Evolutionary conservation across 2,329 filamentous ascomycete species (phyloP).

Genomic region (Onygena corvina): DNA sequence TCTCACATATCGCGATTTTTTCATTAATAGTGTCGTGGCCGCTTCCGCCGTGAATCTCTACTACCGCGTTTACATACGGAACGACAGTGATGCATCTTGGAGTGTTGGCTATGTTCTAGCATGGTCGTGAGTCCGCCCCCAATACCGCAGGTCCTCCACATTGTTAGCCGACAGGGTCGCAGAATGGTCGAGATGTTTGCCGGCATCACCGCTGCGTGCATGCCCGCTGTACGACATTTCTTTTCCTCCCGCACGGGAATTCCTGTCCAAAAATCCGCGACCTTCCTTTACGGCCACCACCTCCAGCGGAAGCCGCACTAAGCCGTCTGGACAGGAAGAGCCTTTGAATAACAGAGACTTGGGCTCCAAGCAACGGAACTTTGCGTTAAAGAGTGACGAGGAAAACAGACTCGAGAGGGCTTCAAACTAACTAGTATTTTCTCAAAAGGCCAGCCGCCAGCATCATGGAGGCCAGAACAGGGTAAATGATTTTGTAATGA

Average conservation of each 20-base stretch:
- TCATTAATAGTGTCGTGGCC: slow-evolving; percentile 2
- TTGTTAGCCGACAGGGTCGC: not conserved
- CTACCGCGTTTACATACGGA: not conserved
- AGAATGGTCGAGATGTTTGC: slow-evolving; percentile 3
- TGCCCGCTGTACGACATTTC: slow-evolving; percentile 5
- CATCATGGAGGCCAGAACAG: not conserved
- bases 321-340: not conserved
- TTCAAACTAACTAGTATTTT: not conserved
- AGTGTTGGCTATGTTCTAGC: slow-evolving; percentile 5
- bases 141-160: too few relatives aligned
- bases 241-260: not conserved
- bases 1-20: not conserved
- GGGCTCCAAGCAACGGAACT: not conserved
- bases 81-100: slow-evolving; percentile 6
- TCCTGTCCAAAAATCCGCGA: not conserved
- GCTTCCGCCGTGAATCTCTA: slow-evolving; percentile 1
- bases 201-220: slow-evolving; percentile 5
- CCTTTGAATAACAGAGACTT: not conserved
- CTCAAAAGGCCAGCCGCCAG: not conserved
- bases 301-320: not conserved
- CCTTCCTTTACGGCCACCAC: not conserved
- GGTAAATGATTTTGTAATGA: not conserved
- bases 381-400: not conserved
- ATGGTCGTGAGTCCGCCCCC: not conserved
- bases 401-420: not conserved